Conservation (phyloP, 164 flowering plant genomes). For the Tetracentron sinense region DNA sequence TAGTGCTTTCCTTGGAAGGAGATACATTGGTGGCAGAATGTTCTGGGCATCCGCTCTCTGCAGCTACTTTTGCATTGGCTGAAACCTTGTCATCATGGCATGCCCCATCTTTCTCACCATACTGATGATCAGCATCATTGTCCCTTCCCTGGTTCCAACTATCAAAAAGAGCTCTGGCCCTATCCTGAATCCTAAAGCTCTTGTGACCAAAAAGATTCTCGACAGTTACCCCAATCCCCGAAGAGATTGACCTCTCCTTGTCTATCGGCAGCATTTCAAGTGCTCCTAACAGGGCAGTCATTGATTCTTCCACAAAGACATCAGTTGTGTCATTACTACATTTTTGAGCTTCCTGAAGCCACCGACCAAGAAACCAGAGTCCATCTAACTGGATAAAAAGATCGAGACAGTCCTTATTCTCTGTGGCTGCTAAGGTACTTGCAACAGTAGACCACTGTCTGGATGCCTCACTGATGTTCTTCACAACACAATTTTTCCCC, state of each 20-base stretch:
- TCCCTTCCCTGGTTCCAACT: constrained; percentile 41
- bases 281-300: constrained; percentile 51
- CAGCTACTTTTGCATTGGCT: constrained; percentile 4
- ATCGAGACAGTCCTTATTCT: constrained; percentile 66
- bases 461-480: constrained; percentile 60
- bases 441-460: constrained; percentile 89
- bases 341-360: constrained; percentile 75
- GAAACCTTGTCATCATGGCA: constrained; percentile 13
- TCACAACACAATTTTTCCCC: constrained; percentile 45
- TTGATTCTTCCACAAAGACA: constrained; percentile 56
- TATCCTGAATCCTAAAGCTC: constrained; percentile 54
- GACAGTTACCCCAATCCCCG: constrained; percentile 59
- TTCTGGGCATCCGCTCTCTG: constrained; percentile 22
- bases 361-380: constrained; percentile 48
- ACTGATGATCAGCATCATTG: constrained; percentile 15
- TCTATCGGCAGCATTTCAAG: constrained; percentile 63
- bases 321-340: constrained; percentile 38
- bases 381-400: constrained; percentile 76
- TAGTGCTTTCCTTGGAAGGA: constrained; percentile 14
- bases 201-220: constrained; percentile 48
- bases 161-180: constrained; percentile 46
- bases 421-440: constrained; percentile 63
- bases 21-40: constrained; percentile 15
- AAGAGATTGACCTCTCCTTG: constrained; percentile 33
- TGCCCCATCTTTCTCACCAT: constrained; percentile 21